Evolutionary conservation across 2,329 filamentous ascomycete species (phyloP).

Genomic region (Aspergillus tanneri): DNA sequence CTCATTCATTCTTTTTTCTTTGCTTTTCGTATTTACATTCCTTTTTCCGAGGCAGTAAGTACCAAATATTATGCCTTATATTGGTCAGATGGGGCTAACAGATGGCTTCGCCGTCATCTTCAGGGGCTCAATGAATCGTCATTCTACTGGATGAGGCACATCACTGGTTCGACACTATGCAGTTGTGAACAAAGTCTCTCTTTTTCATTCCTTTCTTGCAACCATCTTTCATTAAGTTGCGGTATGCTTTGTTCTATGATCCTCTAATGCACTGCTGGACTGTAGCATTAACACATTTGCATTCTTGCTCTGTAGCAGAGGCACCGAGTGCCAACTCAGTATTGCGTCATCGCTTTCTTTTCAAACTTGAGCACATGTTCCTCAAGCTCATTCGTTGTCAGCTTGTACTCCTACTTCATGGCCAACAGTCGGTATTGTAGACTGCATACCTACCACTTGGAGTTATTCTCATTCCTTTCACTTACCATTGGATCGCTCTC

Average conservation of each 20-base stretch:
- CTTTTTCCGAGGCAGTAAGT: conserved; percentile 19
- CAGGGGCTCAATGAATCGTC: conserved; percentile 16
- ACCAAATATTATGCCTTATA: conserved; percentile 10
- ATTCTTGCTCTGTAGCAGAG: conserved; percentile 20
- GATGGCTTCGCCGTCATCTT: conserved; percentile 3
- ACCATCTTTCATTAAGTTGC: conserved; percentile 21
- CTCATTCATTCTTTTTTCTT: conserved; percentile 9
- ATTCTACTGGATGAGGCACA: conserved; percentile 17
- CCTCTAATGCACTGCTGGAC: not conserved
- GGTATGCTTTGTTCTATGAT: conserved; percentile 1
- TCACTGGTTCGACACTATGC: conserved; percentile 29
- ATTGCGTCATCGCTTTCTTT: conserved; percentile 18
- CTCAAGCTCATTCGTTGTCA: conserved; percentile 17
- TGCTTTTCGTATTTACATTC: conserved; percentile 7
- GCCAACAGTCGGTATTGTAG: conserved; percentile 1
- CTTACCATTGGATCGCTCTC: conserved; percentile 8
- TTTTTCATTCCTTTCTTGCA: conserved; percentile 22
- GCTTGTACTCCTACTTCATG: not conserved
- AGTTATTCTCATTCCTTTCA: conserved; percentile 7
- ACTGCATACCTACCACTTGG: conserved; percentile 3
- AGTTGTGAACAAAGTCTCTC: conserved; percentile 14
- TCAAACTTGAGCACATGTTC: conserved; percentile 21
- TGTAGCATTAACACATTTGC: conserved; percentile 10
- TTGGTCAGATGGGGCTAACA: conserved; percentile 12
- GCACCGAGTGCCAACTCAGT: conserved; percentile 34